phyloP scores from a whole-genome alignment of 2,329 filamentous ascomycete species.

The Diplodia seriata region DNA sequence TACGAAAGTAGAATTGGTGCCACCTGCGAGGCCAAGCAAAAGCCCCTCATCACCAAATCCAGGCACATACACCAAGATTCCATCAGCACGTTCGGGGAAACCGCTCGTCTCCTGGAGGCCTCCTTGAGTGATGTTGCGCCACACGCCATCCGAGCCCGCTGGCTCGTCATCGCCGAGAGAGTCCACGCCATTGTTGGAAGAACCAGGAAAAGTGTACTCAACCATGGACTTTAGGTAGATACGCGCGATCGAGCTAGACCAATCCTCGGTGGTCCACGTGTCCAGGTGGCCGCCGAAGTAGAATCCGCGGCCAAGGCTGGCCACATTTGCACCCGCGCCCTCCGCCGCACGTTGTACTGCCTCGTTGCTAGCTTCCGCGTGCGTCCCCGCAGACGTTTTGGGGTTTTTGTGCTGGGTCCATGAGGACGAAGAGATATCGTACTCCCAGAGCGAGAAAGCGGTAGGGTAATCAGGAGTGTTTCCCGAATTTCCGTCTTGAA shows the following conservation, averaged over 20 bases:
- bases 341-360: constrained; percentile 74
- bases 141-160: constrained; percentile 68
- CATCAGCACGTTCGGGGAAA: constrained; percentile 77
- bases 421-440: constrained; percentile 63
- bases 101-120: constrained; percentile 70
- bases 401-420: constrained; percentile 71
- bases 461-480: constrained; percentile 62
- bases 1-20: constrained; percentile 70
- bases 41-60: constrained; percentile 78
- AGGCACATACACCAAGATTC: constrained; percentile 75
- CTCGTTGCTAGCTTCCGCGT: constrained; percentile 62
- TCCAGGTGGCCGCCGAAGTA: constrained; percentile 83
- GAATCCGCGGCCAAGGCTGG: constrained; percentile 73
- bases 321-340: constrained; percentile 74
- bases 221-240: constrained; percentile 77
- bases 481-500: constrained; percentile 59
- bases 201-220: constrained; percentile 78
- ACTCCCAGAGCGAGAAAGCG: constrained; percentile 72
- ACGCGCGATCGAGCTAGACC: constrained; percentile 69
- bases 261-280: constrained; percentile 66
- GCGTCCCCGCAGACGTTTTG: constrained; percentile 67
- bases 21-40: constrained; percentile 78
- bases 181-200: constrained; percentile 67
- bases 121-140: constrained; percentile 76
- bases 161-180: constrained; percentile 60